Conservation (phyloP, 495 filamentous ascomycete genomes). For the Podospora tetraspora region DNA sequence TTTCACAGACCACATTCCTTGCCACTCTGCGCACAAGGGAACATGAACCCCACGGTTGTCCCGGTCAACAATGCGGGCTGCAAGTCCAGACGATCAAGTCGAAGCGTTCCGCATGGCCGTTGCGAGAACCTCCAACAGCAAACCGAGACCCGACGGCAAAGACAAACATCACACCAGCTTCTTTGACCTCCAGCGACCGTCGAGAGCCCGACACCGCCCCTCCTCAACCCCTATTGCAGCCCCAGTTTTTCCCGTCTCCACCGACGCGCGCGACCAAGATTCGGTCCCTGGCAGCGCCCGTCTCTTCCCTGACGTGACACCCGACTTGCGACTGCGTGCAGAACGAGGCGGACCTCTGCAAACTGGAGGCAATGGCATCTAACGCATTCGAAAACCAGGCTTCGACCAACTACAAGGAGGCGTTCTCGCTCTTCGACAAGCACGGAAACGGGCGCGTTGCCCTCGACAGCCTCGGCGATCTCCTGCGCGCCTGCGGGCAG, state of each 20-base stretch:
- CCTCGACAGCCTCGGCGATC: conserved; percentile 80
- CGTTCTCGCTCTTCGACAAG: conserved; percentile 98
- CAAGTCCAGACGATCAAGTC: not conserved
- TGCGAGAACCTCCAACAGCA: not conserved
- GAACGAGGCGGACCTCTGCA: not conserved
- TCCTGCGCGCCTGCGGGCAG: conserved; percentile 93
- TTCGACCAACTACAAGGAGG: conserved; percentile 99
- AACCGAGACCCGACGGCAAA: not conserved
- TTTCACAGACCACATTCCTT: not conserved
- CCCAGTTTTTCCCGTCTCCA: not conserved
- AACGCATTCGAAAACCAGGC: conserved; percentile 59
- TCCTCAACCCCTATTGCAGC: not conserved
- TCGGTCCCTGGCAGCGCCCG: not conserved
- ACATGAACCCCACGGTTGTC: conserved; percentile 20
- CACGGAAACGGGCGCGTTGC: conserved; percentile 87
- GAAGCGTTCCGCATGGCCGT: not conserved
- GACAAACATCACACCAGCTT: not conserved
- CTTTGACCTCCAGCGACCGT: not conserved
- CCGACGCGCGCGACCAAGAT: not conserved
- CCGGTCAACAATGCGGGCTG: conserved; percentile 18
- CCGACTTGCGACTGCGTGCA: not conserved
- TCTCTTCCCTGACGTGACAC: not conserved
- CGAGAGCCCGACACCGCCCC: not conserved
- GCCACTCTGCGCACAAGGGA: conserved; percentile 2
- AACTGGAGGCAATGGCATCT: conserved; percentile 39